Evolutionary conservation across 2,329 filamentous ascomycete species (phyloP).

Genomic region (Colletotrichum phormii): DNA sequence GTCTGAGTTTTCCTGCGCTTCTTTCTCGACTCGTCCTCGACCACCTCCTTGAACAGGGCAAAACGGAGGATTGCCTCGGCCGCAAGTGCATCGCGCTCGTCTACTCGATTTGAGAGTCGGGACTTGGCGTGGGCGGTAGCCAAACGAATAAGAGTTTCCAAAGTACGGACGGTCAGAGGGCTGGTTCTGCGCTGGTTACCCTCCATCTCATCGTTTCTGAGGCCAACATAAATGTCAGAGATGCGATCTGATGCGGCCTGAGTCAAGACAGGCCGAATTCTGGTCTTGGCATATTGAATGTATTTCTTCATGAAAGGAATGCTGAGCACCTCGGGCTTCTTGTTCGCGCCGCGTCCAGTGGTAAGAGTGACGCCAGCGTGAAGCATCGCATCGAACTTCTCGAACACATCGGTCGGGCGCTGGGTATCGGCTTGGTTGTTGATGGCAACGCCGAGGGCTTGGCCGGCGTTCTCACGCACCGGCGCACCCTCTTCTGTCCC

Average conservation of each 20-base stretch:
- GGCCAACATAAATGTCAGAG: slow-evolving; percentile 87
- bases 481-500: slow-evolving; percentile 95
- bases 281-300: slow-evolving; percentile 95
- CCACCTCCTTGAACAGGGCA: slow-evolving; percentile 95
- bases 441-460: slow-evolving; percentile 88
- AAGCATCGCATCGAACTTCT: slow-evolving; percentile 96
- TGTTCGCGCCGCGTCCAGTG: slow-evolving; percentile 77
- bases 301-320: slow-evolving; percentile 99
- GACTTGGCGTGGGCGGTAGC: slow-evolving; percentile 96
- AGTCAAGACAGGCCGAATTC: slow-evolving; percentile 90
- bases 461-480: slow-evolving; percentile 86
- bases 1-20: slow-evolving; percentile 80
- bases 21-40: slow-evolving; percentile 83
- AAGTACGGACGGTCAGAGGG: slow-evolving; percentile 94
- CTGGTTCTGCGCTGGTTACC: slow-evolving; percentile 93
- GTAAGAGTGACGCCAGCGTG: slow-evolving; percentile 89
- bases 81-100: slow-evolving; percentile 87
- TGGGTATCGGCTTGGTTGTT: slow-evolving; percentile 81
- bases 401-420: slow-evolving; percentile 86
- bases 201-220: slow-evolving; percentile 96
- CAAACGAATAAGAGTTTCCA: slow-evolving; percentile 98
- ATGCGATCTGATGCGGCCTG: slow-evolving; percentile 94
- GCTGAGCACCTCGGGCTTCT: slow-evolving; percentile 88
- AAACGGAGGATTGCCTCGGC: slow-evolving; percentile 93
- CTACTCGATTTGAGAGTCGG: slow-evolving; percentile 86